phyloP scores from a whole-genome alignment of 1,139 yeast species.

The Yamadazyma sp. region DNA sequence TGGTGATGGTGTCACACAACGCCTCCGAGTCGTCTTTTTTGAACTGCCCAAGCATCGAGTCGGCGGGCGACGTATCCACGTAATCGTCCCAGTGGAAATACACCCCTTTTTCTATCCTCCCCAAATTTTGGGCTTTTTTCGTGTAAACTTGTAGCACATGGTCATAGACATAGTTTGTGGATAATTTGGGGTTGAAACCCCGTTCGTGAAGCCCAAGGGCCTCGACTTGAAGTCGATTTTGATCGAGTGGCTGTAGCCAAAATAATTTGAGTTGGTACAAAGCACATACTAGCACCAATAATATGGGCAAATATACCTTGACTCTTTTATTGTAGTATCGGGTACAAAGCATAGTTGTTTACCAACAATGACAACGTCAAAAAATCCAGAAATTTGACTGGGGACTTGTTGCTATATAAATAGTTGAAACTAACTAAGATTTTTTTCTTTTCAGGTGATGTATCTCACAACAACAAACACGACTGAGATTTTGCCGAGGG shows the following conservation, averaged over 20 bases:
- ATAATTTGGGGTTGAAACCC: constrained; percentile 29
- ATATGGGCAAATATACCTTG: constrained; percentile 18
- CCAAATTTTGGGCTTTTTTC: constrained; percentile 3
- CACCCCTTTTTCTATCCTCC: constrained; percentile 2
- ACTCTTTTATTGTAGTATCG: constrained; percentile 21
- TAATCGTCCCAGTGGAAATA: constrained; percentile 48
- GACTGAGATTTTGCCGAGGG: no score
- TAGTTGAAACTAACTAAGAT: no score
- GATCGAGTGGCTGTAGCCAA: constrained; percentile 21
- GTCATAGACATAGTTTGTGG: constrained; percentile 22
- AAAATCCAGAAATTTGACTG: no score
- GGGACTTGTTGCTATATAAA: no score
- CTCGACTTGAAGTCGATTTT: constrained; percentile 21
- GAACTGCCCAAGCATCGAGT: constrained; percentile 20
- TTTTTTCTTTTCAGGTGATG: no score
- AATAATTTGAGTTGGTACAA: constrained; percentile 15
- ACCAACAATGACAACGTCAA: no score
- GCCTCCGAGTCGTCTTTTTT: constrained; percentile 20
- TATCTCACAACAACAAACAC: no score
- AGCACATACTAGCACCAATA: constrained; percentile 16
- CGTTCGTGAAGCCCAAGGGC: constrained; percentile 26
- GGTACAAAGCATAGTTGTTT: constrained; percentile 7
- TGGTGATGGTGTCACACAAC: constrained; percentile 22
- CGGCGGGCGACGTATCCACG: constrained; percentile 33
- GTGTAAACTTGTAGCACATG: constrained; percentile 8